phyloP scores from a whole-genome alignment of 176 grass and related monocot genomes.

The Triticum dicoccoides region DNA sequence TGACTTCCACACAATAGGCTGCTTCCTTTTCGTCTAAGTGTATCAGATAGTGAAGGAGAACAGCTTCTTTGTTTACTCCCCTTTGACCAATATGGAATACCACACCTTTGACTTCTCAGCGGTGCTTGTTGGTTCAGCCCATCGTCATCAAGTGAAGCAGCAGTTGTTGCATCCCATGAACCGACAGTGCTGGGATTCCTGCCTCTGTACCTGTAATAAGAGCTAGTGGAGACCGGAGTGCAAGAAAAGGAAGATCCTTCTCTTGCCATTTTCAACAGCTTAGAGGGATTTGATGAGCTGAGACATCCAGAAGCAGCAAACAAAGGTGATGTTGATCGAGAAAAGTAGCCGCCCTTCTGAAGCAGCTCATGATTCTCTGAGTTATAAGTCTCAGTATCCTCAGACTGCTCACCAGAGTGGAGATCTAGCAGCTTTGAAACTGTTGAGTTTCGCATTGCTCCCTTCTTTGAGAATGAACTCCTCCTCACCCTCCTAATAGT shows the following conservation, averaged over 20 bases:
- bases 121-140: slow-evolving; percentile 56
- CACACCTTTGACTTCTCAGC: slow-evolving; percentile 64
- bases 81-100: slow-evolving; percentile 88
- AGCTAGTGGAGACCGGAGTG: slow-evolving; percentile 91
- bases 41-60: slow-evolving; percentile 94
- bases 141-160: slow-evolving; percentile 87
- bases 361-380: slow-evolving; percentile 57
- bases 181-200: slow-evolving; percentile 60
- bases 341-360: slow-evolving; percentile 52
- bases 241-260: slow-evolving; percentile 87
- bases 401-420: slow-evolving; percentile 71
- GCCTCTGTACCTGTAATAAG: slow-evolving; percentile 69
- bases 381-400: slow-evolving; percentile 65
- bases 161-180: slow-evolving; percentile 66
- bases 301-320: slow-evolving; percentile 80
- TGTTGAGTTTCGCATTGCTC: slow-evolving; percentile 45
- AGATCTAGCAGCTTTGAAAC: slow-evolving; percentile 56
- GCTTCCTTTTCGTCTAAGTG: slow-evolving; percentile 88
- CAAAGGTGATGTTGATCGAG: slow-evolving; percentile 68
- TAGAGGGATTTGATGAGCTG: slow-evolving; percentile 77
- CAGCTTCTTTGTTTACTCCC: slow-evolving; percentile 56
- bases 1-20: slow-evolving; percentile 68
- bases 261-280: slow-evolving; percentile 61
- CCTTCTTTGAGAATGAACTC: slow-evolving; percentile 58
- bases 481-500: slow-evolving; percentile 71